phyloP scores from a whole-genome alignment of 2,329 filamentous ascomycete genomes.

The Penicillium verrucosum region DNA sequence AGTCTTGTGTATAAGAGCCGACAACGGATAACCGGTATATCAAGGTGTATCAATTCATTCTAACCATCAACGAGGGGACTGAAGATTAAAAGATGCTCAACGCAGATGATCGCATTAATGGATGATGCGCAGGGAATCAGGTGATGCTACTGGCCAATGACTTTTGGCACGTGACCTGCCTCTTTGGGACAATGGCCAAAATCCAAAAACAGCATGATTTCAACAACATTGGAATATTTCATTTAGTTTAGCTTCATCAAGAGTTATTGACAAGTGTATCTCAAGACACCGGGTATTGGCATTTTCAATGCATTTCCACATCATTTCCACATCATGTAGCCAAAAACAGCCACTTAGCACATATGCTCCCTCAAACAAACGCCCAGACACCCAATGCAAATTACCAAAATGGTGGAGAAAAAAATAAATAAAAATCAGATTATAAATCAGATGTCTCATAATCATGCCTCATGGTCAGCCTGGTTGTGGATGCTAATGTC shows the following conservation, averaged over 20 bases:
- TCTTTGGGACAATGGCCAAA: neutral
- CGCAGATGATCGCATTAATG: neutral
- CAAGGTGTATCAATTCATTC: neutral
- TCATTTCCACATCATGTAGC: constrained; percentile 17
- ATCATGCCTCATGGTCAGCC: constrained; percentile 39
- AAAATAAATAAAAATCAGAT: neutral
- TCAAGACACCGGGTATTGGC: constrained; percentile 7
- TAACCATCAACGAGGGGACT: neutral
- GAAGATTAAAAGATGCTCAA: neutral
- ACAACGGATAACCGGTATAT: neutral
- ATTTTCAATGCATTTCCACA: constrained; percentile 12
- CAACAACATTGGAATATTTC: neutral
- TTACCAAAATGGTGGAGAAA: neutral
- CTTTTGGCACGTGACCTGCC: neutral
- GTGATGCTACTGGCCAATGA: neutral
- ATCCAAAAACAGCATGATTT: neutral
- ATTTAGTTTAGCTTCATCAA: constrained; percentile 5
- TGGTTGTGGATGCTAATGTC: constrained; percentile 62
- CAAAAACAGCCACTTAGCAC: constrained; percentile 10
- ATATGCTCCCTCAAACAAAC: constrained; percentile 19
- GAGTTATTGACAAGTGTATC: constrained; percentile 5
- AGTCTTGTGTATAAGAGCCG: neutral
- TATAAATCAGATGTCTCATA: constrained; percentile 14
- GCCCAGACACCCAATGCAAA: constrained; percentile 26
- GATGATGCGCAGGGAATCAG: neutral